Evolutionary conservation across 129 eudicot species (phyloP), one percentile per base, ranked within the genome.

Genomic region (Ambrosia trifida): DNA sequence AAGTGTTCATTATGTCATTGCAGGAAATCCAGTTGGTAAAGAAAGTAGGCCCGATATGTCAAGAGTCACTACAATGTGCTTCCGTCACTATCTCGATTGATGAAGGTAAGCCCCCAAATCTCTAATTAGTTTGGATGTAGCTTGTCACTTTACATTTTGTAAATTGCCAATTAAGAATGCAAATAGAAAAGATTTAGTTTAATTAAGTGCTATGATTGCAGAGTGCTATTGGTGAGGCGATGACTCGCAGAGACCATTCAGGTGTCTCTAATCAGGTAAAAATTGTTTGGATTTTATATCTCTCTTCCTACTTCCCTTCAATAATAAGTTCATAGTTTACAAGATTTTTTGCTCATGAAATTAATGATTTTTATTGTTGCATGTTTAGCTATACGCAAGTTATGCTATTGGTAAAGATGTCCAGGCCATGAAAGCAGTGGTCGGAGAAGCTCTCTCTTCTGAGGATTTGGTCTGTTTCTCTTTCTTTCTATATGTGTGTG

Each of bases 221-320:
- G 99, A 94, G 99, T 87, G 99, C 99, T 76, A 94, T 94, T 79
- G 99, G 99, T 81, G 99, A 94, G 83, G 99, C 97, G 16, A 94
- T 94, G 99, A 94, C 99, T 62, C 97, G 99, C 50, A 81, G 79
- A 83, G 99, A 94, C 78, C 99, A 94, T 82, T 84, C 99, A 53
- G 99, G 90, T 79, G 99, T 94, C 75, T 94, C 99, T 68, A 94
- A 94, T 80, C 97, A 94, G 97, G 98, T 89, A 41, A 63, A 66
- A 32, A 7, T 58, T 50, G 41, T 28, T 36, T 59, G 4, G 6
- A 33, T 59, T 43, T 19, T 6, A 33, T 47, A 20, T 17, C 64
- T 13, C 28, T 38, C 35, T 56, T 5, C 60, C 24, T 0, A n/a
- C 7, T 49, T 58, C 46, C 18, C 32, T 51, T 17, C 41, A 59